A percentile compares a stretch with the other conserved stretches of the same genome.
phyloP scores from a whole-genome alignment of 2,329 filamentous ascomycete genomes.

The Fusarium metavorans region DNA sequence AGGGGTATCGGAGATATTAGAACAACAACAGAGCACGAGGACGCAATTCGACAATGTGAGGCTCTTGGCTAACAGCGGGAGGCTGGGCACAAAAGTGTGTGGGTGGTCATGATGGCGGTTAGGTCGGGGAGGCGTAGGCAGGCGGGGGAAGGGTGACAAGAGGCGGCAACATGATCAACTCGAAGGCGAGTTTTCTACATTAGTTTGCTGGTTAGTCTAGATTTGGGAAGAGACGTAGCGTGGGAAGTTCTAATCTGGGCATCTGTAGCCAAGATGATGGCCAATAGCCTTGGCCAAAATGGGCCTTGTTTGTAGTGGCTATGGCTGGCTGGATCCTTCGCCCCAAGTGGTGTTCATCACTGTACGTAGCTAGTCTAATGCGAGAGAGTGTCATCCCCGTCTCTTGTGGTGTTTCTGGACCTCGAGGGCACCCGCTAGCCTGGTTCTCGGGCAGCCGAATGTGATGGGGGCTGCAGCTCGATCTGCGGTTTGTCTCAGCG shows the following conservation, averaged over 20 bases:
- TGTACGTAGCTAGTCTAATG: not conserved
- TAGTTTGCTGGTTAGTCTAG: not conserved
- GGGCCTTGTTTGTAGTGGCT: not conserved
- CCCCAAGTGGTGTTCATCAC: not conserved
- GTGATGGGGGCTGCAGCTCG: slow-evolving; percentile 4
- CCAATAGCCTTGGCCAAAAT: not conserved
- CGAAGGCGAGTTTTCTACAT: not conserved
- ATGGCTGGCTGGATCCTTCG: not conserved
- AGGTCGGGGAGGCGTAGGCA: not conserved
- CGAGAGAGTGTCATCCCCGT: not conserved
- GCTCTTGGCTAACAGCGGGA: not conserved
- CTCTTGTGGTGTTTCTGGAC: not conserved
- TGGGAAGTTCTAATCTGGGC: not conserved
- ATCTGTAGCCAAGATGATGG: not conserved
- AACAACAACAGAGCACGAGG: not conserved
- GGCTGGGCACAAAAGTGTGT: not conserved
- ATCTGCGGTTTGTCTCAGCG: not conserved
- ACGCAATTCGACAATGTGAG: not conserved
- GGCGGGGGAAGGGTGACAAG: not conserved
- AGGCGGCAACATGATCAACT: not conserved
- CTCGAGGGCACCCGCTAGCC: not conserved
- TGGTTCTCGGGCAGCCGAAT: not conserved
- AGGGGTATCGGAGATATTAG: slow-evolving; percentile 9
- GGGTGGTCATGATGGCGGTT: slow-evolving; percentile 9
- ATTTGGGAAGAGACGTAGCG: not conserved